These are phyloP conservation scores for Epichloe brachyelytri DNA, from an alignment of 2,329 filamentous ascomycete genomes.

Conservation along the genomic window DNA sequence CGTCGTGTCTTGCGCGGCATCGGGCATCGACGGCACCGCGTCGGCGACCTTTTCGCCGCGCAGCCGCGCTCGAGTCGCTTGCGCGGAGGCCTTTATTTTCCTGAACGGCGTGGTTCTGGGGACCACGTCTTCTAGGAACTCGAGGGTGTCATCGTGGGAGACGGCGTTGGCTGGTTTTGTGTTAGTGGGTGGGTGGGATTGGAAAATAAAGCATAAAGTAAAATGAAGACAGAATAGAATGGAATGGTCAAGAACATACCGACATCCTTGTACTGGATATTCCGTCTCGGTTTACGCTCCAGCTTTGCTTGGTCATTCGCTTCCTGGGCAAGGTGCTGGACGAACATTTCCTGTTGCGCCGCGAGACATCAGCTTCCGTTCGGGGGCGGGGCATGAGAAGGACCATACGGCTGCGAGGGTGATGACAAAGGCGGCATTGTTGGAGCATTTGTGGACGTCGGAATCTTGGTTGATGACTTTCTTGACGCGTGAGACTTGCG, in stretches of 20 bases:
- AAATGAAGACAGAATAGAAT: neutral
- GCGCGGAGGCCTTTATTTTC: conserved; percentile 55
- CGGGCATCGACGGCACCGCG: conserved; percentile 6
- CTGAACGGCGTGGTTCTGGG: conserved; percentile 76
- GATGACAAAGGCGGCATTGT: conserved; percentile 88
- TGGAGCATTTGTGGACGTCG: conserved; percentile 76
- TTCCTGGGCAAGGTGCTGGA: conserved; percentile 79
- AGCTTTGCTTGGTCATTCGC: conserved; percentile 79
- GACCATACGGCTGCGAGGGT: conserved; percentile 66
- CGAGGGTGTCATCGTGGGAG: conserved; percentile 78
- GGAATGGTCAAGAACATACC: conserved; percentile 35
- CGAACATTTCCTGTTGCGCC: conserved; percentile 67
- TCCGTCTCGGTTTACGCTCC: conserved; percentile 82
- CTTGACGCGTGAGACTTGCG: conserved; percentile 85
- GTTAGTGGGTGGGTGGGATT: no score
- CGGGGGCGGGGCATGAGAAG: no score
- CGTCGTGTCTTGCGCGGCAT: conserved; percentile 3
- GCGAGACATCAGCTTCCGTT: neutral
- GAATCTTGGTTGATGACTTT: conserved; percentile 86
- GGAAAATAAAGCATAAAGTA: neutral
- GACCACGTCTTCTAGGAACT: conserved; percentile 85
- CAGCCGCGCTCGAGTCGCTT: conserved; percentile 33
- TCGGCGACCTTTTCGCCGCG: conserved; percentile 23
- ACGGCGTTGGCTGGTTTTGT: conserved; percentile 59
- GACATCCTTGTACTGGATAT: conserved; percentile 92